Evolutionary conservation across 2,329 filamentous ascomycete species (phyloP).

Genomic region (Golovinomyces cichoracearum): DNA sequence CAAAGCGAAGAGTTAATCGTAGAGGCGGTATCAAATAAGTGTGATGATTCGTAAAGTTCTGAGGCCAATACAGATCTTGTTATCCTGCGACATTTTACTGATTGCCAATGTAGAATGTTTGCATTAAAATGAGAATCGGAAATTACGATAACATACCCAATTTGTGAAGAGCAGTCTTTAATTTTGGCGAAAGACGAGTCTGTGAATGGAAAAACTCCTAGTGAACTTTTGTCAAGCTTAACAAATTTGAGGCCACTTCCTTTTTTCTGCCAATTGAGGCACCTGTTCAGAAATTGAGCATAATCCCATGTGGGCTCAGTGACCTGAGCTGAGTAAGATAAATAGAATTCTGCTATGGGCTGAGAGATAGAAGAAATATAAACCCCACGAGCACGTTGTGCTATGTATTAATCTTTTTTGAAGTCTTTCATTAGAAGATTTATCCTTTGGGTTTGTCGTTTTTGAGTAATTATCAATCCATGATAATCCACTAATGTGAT

Average conservation of each 20-base stretch:
- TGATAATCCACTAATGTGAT: neutral
- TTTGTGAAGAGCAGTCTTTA: neutral
- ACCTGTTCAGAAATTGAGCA: neutral
- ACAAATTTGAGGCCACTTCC: neutral
- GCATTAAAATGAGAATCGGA: neutral
- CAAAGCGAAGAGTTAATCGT: no score
- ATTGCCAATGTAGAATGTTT: neutral
- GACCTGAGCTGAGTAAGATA: neutral
- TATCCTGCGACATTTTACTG: neutral
- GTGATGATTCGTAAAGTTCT: neutral
- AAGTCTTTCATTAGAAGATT: neutral
- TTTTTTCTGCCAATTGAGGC: neutral
- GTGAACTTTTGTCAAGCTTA: neutral
- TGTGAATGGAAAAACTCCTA: neutral
- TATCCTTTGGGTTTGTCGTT: neutral
- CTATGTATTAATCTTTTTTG: neutral
- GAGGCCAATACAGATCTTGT: neutral
- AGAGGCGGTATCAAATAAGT: no score
- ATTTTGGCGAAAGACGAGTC: neutral
- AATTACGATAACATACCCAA: neutral
- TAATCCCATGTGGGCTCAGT: neutral
- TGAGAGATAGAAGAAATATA: neutral
- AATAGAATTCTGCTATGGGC: neutral
- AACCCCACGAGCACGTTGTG: no score
- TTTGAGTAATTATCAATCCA: neutral